These are phyloP conservation scores for Phytophthora ohioensis DNA, from an alignment of 352 stramenopile genomes.

Conservation along the genomic window DNA sequence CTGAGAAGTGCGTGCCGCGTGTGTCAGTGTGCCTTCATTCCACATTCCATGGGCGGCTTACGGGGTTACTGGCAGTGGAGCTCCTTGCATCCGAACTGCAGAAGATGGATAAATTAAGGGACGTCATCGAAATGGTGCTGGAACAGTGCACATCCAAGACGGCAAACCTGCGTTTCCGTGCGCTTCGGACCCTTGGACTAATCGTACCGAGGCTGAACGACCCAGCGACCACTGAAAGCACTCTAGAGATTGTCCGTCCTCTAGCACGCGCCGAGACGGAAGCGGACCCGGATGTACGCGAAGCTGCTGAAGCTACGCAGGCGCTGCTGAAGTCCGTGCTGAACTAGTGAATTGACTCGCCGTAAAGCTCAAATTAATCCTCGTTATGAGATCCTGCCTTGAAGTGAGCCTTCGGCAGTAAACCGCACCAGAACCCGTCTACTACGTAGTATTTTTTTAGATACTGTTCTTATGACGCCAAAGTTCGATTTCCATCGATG, in stretches of 20 bases:
- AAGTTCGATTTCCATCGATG: background rate
- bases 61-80: constrained; percentile 75
- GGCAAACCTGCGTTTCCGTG: constrained; percentile 83
- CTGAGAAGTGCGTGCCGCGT: constrained; percentile 69
- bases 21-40: constrained; percentile 72
- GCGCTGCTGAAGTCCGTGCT: constrained; percentile 56
- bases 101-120: constrained; percentile 71
- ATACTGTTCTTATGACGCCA: constrained; percentile 18
- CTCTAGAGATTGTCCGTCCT: constrained; percentile 81
- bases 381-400: constrained; percentile 25
- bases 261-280: constrained; percentile 70
- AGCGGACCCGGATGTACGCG: constrained; percentile 75
- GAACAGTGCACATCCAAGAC: constrained; percentile 85
- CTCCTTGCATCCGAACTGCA: constrained; percentile 67
- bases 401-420: constrained; percentile 14
- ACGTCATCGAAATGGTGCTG: constrained; percentile 71
- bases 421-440: background rate
- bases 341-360: constrained; percentile 48
- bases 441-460: constrained; percentile 18
- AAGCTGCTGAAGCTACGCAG: constrained; percentile 71
- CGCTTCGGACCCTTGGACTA: constrained; percentile 71
- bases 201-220: constrained; percentile 80
- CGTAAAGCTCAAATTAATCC: constrained; percentile 35
- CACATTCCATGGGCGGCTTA: constrained; percentile 80
- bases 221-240: constrained; percentile 64